These are phyloP conservation scores for Malassezia furfur DNA, from an alignment of 1,284 basidiomycete genomes.

Conservation along the genomic window DNA sequence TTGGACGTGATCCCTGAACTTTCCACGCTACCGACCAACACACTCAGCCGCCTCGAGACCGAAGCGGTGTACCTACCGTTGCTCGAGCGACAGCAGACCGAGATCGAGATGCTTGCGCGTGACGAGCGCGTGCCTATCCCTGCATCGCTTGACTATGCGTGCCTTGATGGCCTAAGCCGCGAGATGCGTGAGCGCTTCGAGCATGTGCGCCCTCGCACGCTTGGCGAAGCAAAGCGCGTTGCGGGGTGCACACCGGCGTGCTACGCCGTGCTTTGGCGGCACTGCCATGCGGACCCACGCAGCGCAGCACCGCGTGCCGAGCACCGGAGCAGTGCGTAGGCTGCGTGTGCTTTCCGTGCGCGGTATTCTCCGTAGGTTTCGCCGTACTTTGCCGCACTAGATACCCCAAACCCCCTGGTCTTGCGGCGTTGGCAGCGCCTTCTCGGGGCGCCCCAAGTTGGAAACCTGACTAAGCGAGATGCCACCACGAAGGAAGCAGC, in stretches of 20 bases:
- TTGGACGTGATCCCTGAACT: slow-evolving; percentile 56
- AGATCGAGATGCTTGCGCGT: slow-evolving; percentile 64
- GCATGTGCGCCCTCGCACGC: slow-evolving; percentile 58
- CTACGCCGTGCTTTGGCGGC: slow-evolving; percentile 31
- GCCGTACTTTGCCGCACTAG: too few relatives aligned
- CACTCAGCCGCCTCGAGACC: slow-evolving; percentile 60
- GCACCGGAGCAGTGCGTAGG: too few relatives aligned
- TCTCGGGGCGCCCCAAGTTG: neutral
- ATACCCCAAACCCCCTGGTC: too few relatives aligned
- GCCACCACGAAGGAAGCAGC: slow-evolving; percentile 1
- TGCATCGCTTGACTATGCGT: slow-evolving; percentile 60
- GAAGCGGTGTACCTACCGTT: slow-evolving; percentile 54
- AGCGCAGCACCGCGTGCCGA: too few relatives aligned
- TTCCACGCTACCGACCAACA: slow-evolving; percentile 52
- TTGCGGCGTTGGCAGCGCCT: too few relatives aligned
- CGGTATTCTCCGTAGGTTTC: too few relatives aligned
- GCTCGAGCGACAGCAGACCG: slow-evolving; percentile 62
- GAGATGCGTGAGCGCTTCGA: slow-evolving; percentile 65
- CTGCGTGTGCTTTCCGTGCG: too few relatives aligned
- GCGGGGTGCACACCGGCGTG: slow-evolving; percentile 29
- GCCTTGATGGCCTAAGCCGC: slow-evolving; percentile 61
- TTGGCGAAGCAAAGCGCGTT: slow-evolving; percentile 49
- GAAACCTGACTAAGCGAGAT: neutral
- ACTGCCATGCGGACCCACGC: neutral
- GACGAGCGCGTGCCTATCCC: slow-evolving; percentile 67